phyloP scores from a whole-genome alignment of 2,329 filamentous ascomycete genomes.

The Botrytis porri region DNA sequence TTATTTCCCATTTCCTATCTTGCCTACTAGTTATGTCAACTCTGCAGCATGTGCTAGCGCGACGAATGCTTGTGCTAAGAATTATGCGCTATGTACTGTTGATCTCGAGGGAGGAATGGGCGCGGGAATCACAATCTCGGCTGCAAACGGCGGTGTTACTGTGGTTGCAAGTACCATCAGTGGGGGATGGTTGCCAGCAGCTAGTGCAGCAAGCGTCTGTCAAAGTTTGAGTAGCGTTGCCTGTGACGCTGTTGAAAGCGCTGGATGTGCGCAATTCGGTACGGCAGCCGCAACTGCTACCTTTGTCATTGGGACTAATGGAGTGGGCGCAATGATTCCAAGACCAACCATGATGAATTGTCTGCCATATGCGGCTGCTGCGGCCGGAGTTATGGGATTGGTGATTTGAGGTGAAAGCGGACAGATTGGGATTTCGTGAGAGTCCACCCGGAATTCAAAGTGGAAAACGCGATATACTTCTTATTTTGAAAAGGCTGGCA shows the following conservation, averaged over 20 bases:
- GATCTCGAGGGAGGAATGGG: constrained; percentile 45
- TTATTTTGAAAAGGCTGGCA: neutral
- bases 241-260: constrained; percentile 42
- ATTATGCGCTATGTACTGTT: constrained; percentile 53
- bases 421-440: neutral
- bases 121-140: constrained; percentile 55
- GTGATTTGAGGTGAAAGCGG: constrained; percentile 2
- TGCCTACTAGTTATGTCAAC: constrained; percentile 51
- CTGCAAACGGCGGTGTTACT: constrained; percentile 53
- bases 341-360: constrained; percentile 16
- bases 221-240: constrained; percentile 52
- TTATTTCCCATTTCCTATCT: constrained; percentile 60
- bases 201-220: constrained; percentile 53
- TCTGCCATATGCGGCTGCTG: constrained; percentile 15
- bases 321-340: constrained; percentile 7
- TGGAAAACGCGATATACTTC: neutral
- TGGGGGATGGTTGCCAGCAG: constrained; percentile 41
- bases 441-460: neutral
- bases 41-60: constrained; percentile 52
- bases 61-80: constrained; percentile 49
- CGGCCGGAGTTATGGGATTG: constrained; percentile 9
- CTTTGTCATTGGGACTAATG: constrained; percentile 15
- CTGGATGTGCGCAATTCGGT: constrained; percentile 35
- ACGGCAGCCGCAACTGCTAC: constrained; percentile 18
- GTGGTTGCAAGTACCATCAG: constrained; percentile 41